Percentiles rank a stretch among this genome's conserved stretches.
phyloP scores from a whole-genome alignment of 306 rosid species.

The Cucurbita maxima region DNA sequence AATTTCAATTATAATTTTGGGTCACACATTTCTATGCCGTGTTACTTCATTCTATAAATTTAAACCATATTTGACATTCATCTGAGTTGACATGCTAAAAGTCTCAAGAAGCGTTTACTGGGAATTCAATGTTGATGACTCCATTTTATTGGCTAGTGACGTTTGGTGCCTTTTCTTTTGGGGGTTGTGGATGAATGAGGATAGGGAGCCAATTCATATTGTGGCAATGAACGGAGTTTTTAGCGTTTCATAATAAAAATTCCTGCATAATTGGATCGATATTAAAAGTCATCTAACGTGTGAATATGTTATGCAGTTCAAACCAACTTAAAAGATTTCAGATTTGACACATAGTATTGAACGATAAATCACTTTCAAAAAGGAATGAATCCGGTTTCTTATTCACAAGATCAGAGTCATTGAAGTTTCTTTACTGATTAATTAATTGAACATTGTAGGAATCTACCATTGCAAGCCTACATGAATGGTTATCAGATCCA shows the following conservation, averaged over 20 bases:
- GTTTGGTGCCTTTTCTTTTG: neutral
- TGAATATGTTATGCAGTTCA: neutral
- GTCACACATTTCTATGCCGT: neutral
- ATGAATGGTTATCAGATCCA: conserved; percentile 79
- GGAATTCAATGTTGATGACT: neutral
- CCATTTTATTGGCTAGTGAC: neutral
- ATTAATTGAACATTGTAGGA: conserved; percentile 27
- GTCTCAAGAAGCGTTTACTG: neutral
- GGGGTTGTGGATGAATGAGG: neutral
- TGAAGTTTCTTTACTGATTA: neutral
- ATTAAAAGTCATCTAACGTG: neutral
- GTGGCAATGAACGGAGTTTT: neutral
- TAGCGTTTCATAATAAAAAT: neutral
- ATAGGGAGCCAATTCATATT: neutral
- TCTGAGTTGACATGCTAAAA: neutral
- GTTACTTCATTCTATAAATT: neutral
- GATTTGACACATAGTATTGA: neutral
- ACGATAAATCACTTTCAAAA: neutral
- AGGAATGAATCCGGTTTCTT: neutral
- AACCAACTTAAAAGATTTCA: neutral
- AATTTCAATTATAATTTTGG: neutral
- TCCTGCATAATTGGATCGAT: neutral
- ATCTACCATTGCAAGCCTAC: conserved; percentile 42
- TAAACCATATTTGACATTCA: neutral
- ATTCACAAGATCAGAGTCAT: neutral